Evolutionary conservation across 768 basidiomycete genomes (phyloP), one percentile per base, ranked within the genome.

Genomic region (Mycena venus): DNA sequence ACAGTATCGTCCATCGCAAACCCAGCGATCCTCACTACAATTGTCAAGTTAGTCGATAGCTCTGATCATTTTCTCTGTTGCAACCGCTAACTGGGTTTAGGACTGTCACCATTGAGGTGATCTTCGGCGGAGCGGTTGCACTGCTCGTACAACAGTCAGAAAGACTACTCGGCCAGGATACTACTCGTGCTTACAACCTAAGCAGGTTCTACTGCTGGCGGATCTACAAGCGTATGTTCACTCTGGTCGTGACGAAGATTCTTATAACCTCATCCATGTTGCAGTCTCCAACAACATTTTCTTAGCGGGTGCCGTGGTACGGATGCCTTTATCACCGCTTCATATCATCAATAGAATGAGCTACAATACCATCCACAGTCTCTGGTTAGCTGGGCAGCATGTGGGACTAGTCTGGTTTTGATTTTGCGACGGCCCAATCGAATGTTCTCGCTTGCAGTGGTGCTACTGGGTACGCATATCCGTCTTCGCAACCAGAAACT

Each of bases 171-270:
- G 7, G 19, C 21, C 40, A 4, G 10, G 6, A n/a, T 3, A 11
- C 12, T 1, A 47, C 14, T 12, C 31, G 17, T 27, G 19, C 21
- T 11, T 23, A 17, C 62, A 62, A 34, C 4, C 49, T 53, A 3
- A 51, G 19, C 25, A 75, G 75, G 47, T 76, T 76, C 25, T 76
- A 76, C 32, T 76, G 75, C 21, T 76, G 75, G 75, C 71, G 75
- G 55, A 76, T 76, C 44, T 73, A 67, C 68, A 68, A 69, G 44
- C 73, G 75, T 76, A 34, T 10, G 75, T 38, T 17, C 5, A 29
- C 58, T 36, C n/a, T n/a, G n/a, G 21, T 11, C 4, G 19, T 7
- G n/a, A 19, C 8, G 10, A 8, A 47, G 51, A 10, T 23, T 27
- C 58, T 56, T n/a, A n/a, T n/a, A 4, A 36, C 14, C 38, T 23